These are phyloP conservation scores for Ustilago trichophora DNA, from an alignment of 1,284 basidiomycete genomes.

Conservation along the genomic window DNA sequence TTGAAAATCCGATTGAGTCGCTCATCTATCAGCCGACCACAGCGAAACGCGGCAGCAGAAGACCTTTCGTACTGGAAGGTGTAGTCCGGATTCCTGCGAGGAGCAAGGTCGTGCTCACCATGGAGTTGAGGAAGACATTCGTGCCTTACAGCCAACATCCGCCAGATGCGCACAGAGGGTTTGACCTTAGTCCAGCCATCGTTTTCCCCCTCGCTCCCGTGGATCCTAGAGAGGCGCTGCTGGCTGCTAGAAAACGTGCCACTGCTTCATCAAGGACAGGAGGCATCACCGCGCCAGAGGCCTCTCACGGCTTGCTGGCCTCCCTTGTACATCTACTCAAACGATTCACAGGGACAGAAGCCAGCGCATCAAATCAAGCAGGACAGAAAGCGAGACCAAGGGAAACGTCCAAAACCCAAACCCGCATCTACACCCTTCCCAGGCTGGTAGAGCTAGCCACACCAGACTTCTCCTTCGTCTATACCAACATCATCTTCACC, in stretches of 20 bases:
- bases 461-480: conserved; percentile 99
- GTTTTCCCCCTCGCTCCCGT: conserved; percentile 67
- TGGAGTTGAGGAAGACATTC: conserved; percentile 85
- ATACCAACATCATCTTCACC: conserved; percentile 82
- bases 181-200: conserved; percentile 79
- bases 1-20: conserved; percentile 36
- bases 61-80: conserved; percentile 70
- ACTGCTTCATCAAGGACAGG: no score
- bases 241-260: not conserved
- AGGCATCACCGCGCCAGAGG: no score
- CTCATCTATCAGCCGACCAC: conserved; percentile 46
- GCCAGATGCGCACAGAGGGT: conserved; percentile 92
- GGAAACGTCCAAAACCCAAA: conserved; percentile 5
- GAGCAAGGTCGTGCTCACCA: conserved; percentile 73
- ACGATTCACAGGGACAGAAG: no score
- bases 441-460: conserved; percentile 91
- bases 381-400: no score
- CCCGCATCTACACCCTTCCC: conserved; percentile 77
- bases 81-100: conserved; percentile 75
- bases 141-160: conserved; percentile 94
- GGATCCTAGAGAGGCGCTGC: conserved; percentile 7
- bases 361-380: no score
- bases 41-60: conserved; percentile 10
- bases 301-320: no score
- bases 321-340: no score